Percentiles rank a stretch among this genome's conserved stretches.
phyloP scores from a whole-genome alignment of 768 basidiomycete genomes.

The Suillus americanus region DNA sequence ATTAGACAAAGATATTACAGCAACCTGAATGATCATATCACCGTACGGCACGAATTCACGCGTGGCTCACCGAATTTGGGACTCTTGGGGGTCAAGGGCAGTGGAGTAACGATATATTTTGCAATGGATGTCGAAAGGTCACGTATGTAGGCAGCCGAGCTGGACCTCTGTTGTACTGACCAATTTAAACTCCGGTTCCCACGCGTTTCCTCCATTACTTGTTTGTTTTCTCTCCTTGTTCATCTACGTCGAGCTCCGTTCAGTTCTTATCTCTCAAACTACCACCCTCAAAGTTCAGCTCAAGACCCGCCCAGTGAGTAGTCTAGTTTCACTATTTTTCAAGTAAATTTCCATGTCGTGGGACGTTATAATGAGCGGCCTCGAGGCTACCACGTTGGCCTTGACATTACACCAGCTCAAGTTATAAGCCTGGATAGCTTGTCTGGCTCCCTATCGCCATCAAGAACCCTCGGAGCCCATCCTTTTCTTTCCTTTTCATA shows the following conservation, averaged over 20 bases:
- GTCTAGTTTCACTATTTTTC: not conserved
- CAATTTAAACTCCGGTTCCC: constrained; percentile 49
- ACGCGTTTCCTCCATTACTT: constrained; percentile 41
- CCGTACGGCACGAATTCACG: not conserved
- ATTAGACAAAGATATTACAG: not conserved
- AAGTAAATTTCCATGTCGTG: constrained; percentile 9
- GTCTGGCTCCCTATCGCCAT: constrained; percentile 5
- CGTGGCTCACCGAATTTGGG: not conserved
- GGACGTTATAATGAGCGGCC: constrained; percentile 21
- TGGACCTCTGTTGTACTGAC: constrained; percentile 20
- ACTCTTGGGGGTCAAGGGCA: not conserved
- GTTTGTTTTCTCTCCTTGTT: constrained; percentile 42
- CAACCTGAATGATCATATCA: not conserved
- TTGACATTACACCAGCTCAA: constrained; percentile 9
- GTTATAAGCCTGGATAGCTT: constrained; percentile 5
- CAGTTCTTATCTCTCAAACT: constrained; percentile 23
- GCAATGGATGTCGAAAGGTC: not conserved
- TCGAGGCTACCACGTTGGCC: constrained; percentile 31
- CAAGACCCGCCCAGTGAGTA: constrained; percentile 26
- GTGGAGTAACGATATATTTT: not conserved
- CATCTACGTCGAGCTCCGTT: constrained; percentile 23
- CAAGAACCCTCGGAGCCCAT: constrained; percentile 5
- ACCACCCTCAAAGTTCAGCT: constrained; percentile 1
- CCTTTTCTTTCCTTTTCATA: not conserved
- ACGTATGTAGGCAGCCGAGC: not conserved